Evolutionary conservation across 1,139 yeast species (phyloP).

Genomic region (Zygosaccharomyces sapae): DNA sequence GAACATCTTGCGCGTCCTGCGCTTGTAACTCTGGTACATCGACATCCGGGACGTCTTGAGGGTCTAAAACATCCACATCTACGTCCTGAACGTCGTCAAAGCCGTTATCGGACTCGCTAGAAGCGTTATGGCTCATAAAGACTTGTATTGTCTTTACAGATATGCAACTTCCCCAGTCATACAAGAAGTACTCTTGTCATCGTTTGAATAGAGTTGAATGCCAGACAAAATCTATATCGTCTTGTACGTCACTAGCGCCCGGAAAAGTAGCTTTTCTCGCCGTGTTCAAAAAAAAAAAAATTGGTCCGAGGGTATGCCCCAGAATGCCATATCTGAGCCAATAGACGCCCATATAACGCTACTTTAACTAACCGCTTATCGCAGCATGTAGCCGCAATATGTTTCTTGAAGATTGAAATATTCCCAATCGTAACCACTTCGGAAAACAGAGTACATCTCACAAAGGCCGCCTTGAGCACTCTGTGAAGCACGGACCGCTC

Average conservation of each 20-base stretch:
- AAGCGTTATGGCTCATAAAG: constrained; percentile 7
- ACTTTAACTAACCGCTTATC: too few species aligned
- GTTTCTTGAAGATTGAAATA: too few species aligned
- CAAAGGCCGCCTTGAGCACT: too few species aligned
- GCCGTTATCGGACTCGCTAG: constrained; percentile 4
- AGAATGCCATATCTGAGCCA: too few species aligned
- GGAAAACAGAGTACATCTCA: too few species aligned
- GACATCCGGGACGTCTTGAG: constrained; percentile 2
- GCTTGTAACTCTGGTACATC: constrained; percentile 3
- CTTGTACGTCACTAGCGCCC: not conserved
- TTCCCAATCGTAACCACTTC: too few species aligned
- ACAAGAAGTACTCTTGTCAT: not conserved
- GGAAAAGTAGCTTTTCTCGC: too few species aligned
- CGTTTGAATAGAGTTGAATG: not conserved
- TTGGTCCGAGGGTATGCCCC: too few species aligned
- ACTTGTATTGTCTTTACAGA: not conserved
- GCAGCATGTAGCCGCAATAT: too few species aligned
- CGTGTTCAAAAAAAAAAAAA: too few species aligned
- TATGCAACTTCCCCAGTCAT: not conserved
- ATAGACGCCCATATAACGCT: too few species aligned
- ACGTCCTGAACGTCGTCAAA: constrained; percentile 5
- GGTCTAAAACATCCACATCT: constrained; percentile 1
- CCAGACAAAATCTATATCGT: not conserved
- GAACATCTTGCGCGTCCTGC: constrained; percentile 6
- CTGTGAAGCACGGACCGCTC: too few species aligned